Percentiles rank a stretch among this genome's conserved stretches.
Evolutionary conservation across 1,139 yeast genomes (phyloP).

Genomic region (Cylindricascospora bacillispora): DNA sequence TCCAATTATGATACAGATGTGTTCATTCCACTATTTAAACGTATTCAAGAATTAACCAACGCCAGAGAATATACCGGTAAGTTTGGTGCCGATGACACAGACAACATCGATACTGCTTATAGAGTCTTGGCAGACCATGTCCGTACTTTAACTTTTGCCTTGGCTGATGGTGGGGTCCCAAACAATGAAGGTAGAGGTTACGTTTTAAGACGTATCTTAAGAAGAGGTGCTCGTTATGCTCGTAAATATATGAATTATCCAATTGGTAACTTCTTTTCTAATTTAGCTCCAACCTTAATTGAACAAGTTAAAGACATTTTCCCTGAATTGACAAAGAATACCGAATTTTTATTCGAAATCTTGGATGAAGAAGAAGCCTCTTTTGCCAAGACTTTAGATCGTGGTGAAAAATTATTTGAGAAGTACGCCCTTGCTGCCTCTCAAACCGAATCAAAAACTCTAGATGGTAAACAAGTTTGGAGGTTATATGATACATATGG

Average conservation of each 20-base stretch:
- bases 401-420: slow-evolving; percentile 95
- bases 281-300: slow-evolving; percentile 83
- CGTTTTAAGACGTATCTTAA: slow-evolving; percentile 86
- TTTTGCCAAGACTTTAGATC: slow-evolving; percentile 86
- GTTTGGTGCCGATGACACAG: slow-evolving; percentile 82
- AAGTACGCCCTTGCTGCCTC: slow-evolving; percentile 79
- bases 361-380: slow-evolving; percentile 92
- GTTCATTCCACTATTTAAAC: slow-evolving; percentile 72
- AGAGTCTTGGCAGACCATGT: slow-evolving; percentile 98
- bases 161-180: slow-evolving; percentile 98
- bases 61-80: slow-evolving; percentile 84
- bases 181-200: slow-evolving; percentile 98
- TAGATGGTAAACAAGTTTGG: slow-evolving; percentile 95
- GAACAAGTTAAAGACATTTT: slow-evolving; percentile 78
- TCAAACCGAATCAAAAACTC: slow-evolving; percentile 57
- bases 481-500: slow-evolving; percentile 98
- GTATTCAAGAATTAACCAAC: slow-evolving; percentile 85
- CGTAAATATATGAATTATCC: slow-evolving; percentile 95
- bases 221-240: slow-evolving; percentile 96
- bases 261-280: slow-evolving; percentile 84
- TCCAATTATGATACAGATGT: slow-evolving; percentile 98
- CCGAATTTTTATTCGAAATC: slow-evolving; percentile 72
- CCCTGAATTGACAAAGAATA: slow-evolving; percentile 75
- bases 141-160: slow-evolving; percentile 88
- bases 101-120: slow-evolving; percentile 95